Evolutionary conservation across 805 yeast species (phyloP).

Genomic region (Wickerhamiella parazyma): DNA sequence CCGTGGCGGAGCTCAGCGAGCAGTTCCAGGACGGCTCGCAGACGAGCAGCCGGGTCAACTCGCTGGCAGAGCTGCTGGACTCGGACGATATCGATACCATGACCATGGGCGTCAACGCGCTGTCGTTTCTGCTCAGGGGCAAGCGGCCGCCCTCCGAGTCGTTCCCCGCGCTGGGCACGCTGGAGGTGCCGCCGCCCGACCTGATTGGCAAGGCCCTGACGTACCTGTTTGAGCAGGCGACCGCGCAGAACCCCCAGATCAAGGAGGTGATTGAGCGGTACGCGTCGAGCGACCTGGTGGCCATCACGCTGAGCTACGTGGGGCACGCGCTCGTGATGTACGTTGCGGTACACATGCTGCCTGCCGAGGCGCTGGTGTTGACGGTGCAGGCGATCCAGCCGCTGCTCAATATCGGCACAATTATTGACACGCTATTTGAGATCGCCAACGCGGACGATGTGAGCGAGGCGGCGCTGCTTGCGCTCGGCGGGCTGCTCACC

Average conservation of each 20-base stretch:
- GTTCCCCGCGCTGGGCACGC: conserved; percentile 11
- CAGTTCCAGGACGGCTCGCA: conserved; percentile 2
- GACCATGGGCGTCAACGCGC: conserved; percentile 13
- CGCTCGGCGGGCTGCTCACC: conserved; percentile 9
- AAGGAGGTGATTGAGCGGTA: conserved; percentile 10
- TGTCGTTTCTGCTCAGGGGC: conserved; percentile 14
- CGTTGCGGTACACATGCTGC: conserved; percentile 15
- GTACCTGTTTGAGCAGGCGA: conserved; percentile 13
- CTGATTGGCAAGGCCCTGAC: conserved; percentile 13
- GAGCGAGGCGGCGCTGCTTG: conserved; percentile 9
- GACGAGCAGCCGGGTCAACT: conserved; percentile 12
- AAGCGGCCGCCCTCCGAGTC: conserved; percentile 13
- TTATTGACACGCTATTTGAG: conserved; percentile 13
- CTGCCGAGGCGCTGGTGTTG: conserved; percentile 11
- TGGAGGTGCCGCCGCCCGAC: conserved; percentile 16
- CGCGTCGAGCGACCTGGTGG: conserved; percentile 13
- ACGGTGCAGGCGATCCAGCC: conserved; percentile 11
- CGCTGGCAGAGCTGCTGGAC: conserved; percentile 14
- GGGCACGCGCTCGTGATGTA: conserved; percentile 13
- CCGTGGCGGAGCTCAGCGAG: conserved; percentile 7
- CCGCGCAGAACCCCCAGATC: conserved; percentile 9
- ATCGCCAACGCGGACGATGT: conserved; percentile 11
- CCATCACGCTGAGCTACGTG: conserved; percentile 13
- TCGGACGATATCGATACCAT: conserved; percentile 14
- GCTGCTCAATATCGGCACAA: conserved; percentile 10